Percentiles rank a stretch among this genome's conserved stretches.
phyloP scores from a whole-genome alignment of 345 rosid species.

The Salix dunnii region DNA sequence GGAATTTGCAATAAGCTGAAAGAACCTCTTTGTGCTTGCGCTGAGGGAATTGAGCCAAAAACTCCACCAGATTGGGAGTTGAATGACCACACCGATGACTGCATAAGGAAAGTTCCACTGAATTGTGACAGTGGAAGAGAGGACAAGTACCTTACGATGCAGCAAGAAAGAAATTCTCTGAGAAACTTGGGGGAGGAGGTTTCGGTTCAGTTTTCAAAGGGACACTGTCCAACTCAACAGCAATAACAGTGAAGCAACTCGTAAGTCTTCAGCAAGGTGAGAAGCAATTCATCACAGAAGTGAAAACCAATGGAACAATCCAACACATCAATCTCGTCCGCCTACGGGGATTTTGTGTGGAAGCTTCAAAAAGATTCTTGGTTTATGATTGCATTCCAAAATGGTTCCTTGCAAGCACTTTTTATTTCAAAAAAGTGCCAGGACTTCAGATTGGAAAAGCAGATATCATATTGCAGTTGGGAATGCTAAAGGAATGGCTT shows the following conservation, averaged over 20 bases:
- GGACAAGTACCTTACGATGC: too few relatives aligned
- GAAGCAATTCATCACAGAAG: constrained; percentile 24
- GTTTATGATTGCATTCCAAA: constrained; percentile 23
- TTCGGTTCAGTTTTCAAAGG: constrained; percentile 31
- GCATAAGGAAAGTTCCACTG: too few relatives aligned
- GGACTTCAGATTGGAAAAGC: constrained; percentile 32
- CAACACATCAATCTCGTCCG: constrained; percentile 28
- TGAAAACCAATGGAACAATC: constrained; percentile 16
- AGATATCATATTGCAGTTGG: constrained; percentile 62
- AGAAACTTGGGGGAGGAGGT: constrained; percentile 25
- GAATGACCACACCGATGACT: too few relatives aligned
- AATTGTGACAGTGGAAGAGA: too few relatives aligned
- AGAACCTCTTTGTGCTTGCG: too few relatives aligned
- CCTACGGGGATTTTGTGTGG: constrained; percentile 11
- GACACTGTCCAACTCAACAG: constrained; percentile 8
- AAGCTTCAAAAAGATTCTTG: constrained; percentile 3
- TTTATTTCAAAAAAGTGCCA: constrained; percentile 4
- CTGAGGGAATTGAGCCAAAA: too few relatives aligned
- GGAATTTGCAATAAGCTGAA: too few relatives aligned
- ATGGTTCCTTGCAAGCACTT: constrained; percentile 18
- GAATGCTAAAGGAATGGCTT: too few relatives aligned
- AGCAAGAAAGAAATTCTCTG: constrained; percentile 8
- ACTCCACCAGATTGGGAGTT: too few relatives aligned
- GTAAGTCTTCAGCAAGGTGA: constrained; percentile 16
- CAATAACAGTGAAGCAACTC: constrained; percentile 23